Evolutionary conservation across 192 early-diverging fungal genomes (phyloP), one percentile per base, ranked within the genome.

Genomic region (Coemansia sp.): DNA sequence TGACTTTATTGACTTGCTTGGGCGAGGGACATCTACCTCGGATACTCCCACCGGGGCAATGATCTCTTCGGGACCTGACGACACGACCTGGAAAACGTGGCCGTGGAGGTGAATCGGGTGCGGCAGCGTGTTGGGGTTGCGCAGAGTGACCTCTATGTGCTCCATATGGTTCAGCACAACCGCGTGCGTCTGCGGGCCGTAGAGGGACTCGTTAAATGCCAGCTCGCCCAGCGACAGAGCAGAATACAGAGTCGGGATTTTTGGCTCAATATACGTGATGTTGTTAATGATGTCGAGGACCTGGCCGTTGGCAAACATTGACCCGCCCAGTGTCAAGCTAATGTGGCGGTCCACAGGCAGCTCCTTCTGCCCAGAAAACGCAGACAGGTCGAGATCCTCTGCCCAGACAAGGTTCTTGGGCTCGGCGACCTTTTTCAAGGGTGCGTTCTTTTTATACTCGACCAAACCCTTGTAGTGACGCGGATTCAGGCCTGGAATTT

Each of bases 81-180:
- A 84, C 16, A 88, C 80, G 45, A 95, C 75, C 71, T 93, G 89
- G 83, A 95, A 93, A 9, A 69, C 64, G 68, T 95, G 90, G 11
- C 93, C 93, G 64, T 95, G 93, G 13, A 93, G 66, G 74, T 95
- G 93, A 79, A 92, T 78, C 59, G 83, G 62, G 42, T 95, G 93
- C 36, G 75, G 74, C 30, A 85, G 82, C 27, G 61, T 55, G 58
- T 89, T 87, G n/a, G 82, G 52, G 65, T 89, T 95, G 68, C 83
- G 85, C 48, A 93, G 70, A 28, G 87, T 67, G 50, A 93, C 68
- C 75, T 93, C 86, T 24, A 90, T 47, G 42, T 84, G 74, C 18
- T 89, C 72, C 45, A 78, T 35, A 63, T 89, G 74, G 24, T 85
- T 81, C 16, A 90, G 52, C 14, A 91, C 80, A 55, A 81, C 67